Percentiles rank a stretch among this genome's conserved stretches.
These are phyloP conservation scores for Leccinum longicurvipes DNA, from an alignment of 768 basidiomycete species.

Conservation along the genomic window DNA sequence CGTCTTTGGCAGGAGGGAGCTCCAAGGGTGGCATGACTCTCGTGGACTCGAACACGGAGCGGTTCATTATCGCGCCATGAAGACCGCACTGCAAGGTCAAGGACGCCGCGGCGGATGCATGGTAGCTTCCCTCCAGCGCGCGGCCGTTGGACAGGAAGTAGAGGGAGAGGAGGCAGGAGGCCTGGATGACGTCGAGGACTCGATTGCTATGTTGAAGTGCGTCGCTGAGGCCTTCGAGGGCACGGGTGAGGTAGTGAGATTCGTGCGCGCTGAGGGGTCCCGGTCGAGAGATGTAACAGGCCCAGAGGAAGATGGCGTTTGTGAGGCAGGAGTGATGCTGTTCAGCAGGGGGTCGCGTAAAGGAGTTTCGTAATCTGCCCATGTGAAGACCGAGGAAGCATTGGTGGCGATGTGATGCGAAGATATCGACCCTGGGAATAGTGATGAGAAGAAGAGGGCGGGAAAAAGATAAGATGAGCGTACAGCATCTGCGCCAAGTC, in stretches of 20 bases:
- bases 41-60: constrained; percentile 34
- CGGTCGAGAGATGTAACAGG: constrained; percentile 75
- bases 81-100: constrained; percentile 73
- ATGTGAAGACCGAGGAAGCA: constrained; percentile 70
- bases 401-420: constrained; percentile 72
- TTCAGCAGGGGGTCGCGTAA: constrained; percentile 49
- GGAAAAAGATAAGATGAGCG: constrained; percentile 22
- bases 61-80: constrained; percentile 40
- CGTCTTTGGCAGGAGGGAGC: constrained; percentile 55
- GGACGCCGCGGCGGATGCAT: constrained; percentile 70
- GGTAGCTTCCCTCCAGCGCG: constrained; percentile 73
- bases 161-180: constrained; percentile 68
- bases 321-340: constrained; percentile 75
- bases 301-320: constrained; percentile 81
- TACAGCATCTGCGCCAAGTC: constrained; percentile 70
- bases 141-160: constrained; percentile 79
- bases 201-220: constrained; percentile 55
- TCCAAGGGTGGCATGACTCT: constrained; percentile 39
- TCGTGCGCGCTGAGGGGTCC: constrained; percentile 70
- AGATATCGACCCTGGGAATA: constrained; percentile 61
- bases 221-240: constrained; percentile 60
- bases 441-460: constrained; percentile 6
- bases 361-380: constrained; percentile 59
- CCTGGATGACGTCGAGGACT: constrained; percentile 69
- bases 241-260: constrained; percentile 61